phyloP scores from a whole-genome alignment of 2,329 filamentous ascomycete genomes.

The Colletotrichum sp. region DNA sequence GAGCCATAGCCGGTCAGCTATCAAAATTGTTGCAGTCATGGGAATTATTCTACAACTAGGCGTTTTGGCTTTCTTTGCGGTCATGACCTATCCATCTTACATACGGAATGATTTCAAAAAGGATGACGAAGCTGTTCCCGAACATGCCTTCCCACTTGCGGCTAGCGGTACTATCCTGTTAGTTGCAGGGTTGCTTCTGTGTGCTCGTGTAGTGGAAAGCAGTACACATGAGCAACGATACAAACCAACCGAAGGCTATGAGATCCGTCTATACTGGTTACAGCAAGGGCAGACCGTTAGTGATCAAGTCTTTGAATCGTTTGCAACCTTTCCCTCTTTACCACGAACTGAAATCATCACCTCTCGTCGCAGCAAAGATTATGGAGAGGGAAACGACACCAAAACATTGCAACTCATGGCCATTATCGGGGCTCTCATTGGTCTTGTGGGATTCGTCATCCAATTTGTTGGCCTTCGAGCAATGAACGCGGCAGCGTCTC shows the following conservation, averaged over 20 bases:
- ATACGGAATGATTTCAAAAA: not conserved
- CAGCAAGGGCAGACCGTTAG: not conserved
- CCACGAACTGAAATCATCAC: not conserved
- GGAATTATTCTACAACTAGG: not conserved
- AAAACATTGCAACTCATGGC: not conserved
- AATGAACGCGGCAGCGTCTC: not conserved
- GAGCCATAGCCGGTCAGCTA: not conserved
- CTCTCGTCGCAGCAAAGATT: not conserved
- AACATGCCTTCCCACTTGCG: not conserved
- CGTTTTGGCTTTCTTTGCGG: not conserved
- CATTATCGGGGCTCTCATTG: not conserved
- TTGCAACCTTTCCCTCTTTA: not conserved
- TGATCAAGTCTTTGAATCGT: not conserved
- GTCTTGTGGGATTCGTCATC: not conserved
- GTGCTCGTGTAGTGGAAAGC: not conserved
- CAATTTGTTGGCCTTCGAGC: not conserved
- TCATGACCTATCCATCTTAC: not conserved
- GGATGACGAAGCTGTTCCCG: not conserved
- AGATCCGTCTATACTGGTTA: not conserved
- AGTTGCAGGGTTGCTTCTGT: not conserved
- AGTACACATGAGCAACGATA: not conserved
- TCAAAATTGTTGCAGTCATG: not conserved
- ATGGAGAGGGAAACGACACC: not conserved
- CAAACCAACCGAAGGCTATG: not conserved
- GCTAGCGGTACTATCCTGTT: not conserved